Evolutionary conservation across 768 basidiomycete species (phyloP).

Genomic region (Lactarius evosmus): DNA sequence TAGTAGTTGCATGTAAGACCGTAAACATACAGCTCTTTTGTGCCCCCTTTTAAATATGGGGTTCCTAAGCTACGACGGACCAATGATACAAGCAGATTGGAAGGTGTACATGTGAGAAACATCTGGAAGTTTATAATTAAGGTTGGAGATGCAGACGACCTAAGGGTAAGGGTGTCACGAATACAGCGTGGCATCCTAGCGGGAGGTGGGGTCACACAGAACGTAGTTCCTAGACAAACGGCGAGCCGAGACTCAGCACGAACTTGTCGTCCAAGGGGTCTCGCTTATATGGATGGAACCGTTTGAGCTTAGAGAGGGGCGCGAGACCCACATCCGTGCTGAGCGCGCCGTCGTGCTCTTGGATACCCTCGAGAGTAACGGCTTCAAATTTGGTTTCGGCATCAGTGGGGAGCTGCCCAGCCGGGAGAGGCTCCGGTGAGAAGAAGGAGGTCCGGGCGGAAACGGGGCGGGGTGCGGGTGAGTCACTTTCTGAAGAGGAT

Average conservation of each 20-base stretch:
- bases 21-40: constrained; percentile 21
- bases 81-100: constrained; percentile 7
- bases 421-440: constrained; percentile 14
- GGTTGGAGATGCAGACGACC: constrained; percentile 4
- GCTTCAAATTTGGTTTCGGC: constrained; percentile 15
- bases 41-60: not conserved
- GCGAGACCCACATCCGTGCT: constrained; percentile 45
- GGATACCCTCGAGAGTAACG: constrained; percentile 13
- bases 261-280: constrained; percentile 61
- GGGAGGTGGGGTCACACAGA: not conserved
- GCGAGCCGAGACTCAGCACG: constrained; percentile 34
- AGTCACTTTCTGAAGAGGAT: constrained; percentile 25
- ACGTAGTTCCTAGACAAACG: constrained; percentile 6
- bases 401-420: constrained; percentile 15
- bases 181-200: not conserved
- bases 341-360: constrained; percentile 12
- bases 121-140: constrained; percentile 15
- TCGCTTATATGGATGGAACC: constrained; percentile 55
- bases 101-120: constrained; percentile 13
- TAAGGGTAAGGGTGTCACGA: not conserved
- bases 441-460: constrained; percentile 21
- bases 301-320: constrained; percentile 53
- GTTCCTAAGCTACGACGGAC: constrained; percentile 11
- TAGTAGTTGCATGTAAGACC: constrained; percentile 15
- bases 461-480: constrained; percentile 19